phyloP scores from a whole-genome alignment of 192 early-diverging fungal species.

The Paraglomus brasilianum region DNA sequence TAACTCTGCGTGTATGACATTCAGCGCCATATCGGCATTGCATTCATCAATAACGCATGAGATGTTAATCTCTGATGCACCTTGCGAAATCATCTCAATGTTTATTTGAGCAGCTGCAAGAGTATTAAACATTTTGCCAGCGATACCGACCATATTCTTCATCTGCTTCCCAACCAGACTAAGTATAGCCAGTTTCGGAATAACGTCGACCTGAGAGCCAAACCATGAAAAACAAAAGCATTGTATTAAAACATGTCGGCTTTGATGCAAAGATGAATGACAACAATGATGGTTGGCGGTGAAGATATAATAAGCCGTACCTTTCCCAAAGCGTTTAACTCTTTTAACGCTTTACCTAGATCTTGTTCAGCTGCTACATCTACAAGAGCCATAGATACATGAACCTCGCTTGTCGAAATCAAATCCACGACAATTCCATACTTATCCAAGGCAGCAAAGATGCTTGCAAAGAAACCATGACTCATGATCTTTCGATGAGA shows the following conservation, averaged over 20 bases:
- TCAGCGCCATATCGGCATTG: slow-evolving; percentile 70
- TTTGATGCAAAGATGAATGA: too few relatives aligned
- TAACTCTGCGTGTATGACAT: slow-evolving; percentile 86
- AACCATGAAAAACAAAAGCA: slow-evolving; percentile 56
- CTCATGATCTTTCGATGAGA: slow-evolving; percentile 94
- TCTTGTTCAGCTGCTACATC: slow-evolving; percentile 62
- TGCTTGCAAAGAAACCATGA: slow-evolving; percentile 97
- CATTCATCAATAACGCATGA: slow-evolving; percentile 88
- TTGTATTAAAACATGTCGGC: too few relatives aligned
- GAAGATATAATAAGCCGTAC: slow-evolving; percentile 48
- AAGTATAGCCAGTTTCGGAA: slow-evolving; percentile 89
- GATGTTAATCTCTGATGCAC: slow-evolving; percentile 98
- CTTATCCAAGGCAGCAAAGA: slow-evolving; percentile 87
- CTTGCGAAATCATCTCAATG: slow-evolving; percentile 99
- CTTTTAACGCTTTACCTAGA: slow-evolving; percentile 75
- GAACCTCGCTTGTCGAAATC: slow-evolving; percentile 91
- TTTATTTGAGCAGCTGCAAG: slow-evolving; percentile 87
- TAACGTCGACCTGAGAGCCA: slow-evolving; percentile 22
- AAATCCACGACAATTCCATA: slow-evolving; percentile 93
- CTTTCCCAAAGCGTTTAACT: slow-evolving; percentile 75
- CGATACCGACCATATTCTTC: slow-evolving; percentile 96
- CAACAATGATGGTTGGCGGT: too few relatives aligned
- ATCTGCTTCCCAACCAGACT: slow-evolving; percentile 95
- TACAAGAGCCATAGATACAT: slow-evolving; percentile 85
- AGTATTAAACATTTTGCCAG: slow-evolving; percentile 90